Percentiles rank a stretch among this genome's conserved stretches.
phyloP scores from a whole-genome alignment of 2,329 filamentous ascomycete species.

The Monosporascus cannonballus region DNA sequence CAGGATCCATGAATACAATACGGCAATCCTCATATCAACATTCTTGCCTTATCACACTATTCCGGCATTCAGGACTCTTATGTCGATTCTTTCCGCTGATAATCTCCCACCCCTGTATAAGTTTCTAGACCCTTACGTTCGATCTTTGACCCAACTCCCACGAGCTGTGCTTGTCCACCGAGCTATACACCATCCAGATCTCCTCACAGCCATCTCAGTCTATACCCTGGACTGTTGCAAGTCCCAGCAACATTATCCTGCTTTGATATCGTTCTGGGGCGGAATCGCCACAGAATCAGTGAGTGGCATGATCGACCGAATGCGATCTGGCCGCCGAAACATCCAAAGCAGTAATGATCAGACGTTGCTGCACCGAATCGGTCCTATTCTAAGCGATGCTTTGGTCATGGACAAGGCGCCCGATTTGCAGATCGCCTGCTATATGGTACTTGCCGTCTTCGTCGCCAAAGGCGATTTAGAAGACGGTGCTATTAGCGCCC shows the following conservation, averaged over 20 bases:
- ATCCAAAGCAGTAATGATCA: slow-evolving; percentile 79
- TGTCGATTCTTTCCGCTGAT: slow-evolving; percentile 75
- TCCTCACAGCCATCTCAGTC: slow-evolving; percentile 70
- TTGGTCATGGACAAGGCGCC: slow-evolving; percentile 69
- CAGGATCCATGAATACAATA: slow-evolving; percentile 90
- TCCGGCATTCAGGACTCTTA: slow-evolving; percentile 74
- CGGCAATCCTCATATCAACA: slow-evolving; percentile 67
- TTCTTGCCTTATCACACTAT: slow-evolving; percentile 91
- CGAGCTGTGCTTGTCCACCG: slow-evolving; percentile 79
- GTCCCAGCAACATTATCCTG: slow-evolving; percentile 66
- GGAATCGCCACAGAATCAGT: slow-evolving; percentile 81
- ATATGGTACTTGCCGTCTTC: slow-evolving; percentile 84
- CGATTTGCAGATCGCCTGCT: slow-evolving; percentile 78
- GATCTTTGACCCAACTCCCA: slow-evolving; percentile 68
- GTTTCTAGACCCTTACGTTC: slow-evolving; percentile 82
- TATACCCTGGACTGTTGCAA: slow-evolving; percentile 73
- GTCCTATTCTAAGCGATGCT: slow-evolving; percentile 69
- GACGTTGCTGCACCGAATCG: slow-evolving; percentile 60
- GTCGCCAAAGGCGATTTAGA: slow-evolving; percentile 76
- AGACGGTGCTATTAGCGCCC: slow-evolving; percentile 71
- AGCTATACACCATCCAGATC: slow-evolving; percentile 68
- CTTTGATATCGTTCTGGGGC: slow-evolving; percentile 84
- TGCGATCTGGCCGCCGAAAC: slow-evolving; percentile 67
- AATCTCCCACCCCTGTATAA: slow-evolving; percentile 67
- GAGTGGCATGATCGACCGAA: slow-evolving; percentile 72